These are phyloP conservation scores for Vickermania ingenoplastis DNA, from an alignment of 208 protist genomes.

Conservation along the genomic window DNA sequence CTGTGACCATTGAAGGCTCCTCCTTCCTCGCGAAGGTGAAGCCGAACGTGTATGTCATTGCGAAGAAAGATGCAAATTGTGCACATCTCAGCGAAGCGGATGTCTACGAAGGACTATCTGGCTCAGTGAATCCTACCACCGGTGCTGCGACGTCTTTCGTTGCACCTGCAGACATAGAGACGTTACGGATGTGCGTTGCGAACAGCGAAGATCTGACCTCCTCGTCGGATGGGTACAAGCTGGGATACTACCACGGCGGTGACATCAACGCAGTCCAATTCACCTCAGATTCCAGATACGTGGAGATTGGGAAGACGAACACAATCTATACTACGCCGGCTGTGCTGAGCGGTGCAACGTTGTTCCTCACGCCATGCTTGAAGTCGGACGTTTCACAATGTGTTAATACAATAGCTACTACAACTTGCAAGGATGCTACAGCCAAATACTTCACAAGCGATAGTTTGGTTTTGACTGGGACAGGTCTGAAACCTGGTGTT, in stretches of 20 bases:
- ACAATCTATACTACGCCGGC: constrained; percentile 24
- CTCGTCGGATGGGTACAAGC: constrained; percentile 4
- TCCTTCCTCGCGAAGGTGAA: constrained; percentile 8
- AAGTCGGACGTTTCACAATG: constrained; percentile 13
- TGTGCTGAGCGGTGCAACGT: constrained; percentile 7
- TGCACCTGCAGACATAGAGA: neutral
- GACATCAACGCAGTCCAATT: constrained; percentile 15
- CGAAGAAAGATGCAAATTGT: constrained; percentile 14
- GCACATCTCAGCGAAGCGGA: neutral
- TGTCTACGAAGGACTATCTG: too few species aligned
- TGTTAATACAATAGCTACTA: constrained; percentile 3
- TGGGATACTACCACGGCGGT: constrained; percentile 34
- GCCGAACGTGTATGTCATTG: constrained; percentile 18
- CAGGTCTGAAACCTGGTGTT: constrained; percentile 20
- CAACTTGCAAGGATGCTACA: constrained; percentile 12
- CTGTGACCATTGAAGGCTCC: constrained; percentile 18
- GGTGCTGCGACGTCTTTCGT: constrained; percentile 18
- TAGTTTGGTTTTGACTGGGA: constrained; percentile 2
- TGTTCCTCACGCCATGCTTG: constrained; percentile 36
- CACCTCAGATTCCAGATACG: constrained; percentile 28
- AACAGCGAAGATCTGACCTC: constrained; percentile 5
- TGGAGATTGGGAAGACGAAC: constrained; percentile 29
- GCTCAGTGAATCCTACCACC: constrained; percentile 14
- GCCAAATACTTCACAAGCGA: constrained; percentile 19
- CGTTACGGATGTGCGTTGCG: constrained; percentile 16